Percentiles rank a stretch among this genome's conserved stretches.
Conservation (phyloP, 1,284 basidiomycete species). For the Ceratobasidium sp. region DNA sequence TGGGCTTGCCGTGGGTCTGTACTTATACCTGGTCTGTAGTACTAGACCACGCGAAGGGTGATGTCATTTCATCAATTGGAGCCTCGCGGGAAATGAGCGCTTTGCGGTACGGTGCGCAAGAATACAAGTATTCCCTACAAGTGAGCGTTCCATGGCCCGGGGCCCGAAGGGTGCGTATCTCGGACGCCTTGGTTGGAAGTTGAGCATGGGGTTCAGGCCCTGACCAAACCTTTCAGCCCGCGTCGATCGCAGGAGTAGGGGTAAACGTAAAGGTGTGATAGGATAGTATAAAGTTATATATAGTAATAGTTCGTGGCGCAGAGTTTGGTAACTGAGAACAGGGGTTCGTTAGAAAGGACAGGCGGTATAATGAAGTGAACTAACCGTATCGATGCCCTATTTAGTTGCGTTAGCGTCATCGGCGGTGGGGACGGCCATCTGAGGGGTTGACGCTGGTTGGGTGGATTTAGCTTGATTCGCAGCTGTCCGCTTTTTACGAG, state of each 20-base stretch:
- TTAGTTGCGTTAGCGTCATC: neutral
- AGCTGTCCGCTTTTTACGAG: slow-evolving; percentile 3
- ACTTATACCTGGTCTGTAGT: slow-evolving; percentile 3
- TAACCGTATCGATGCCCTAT: neutral
- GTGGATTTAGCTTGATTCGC: slow-evolving; percentile 9
- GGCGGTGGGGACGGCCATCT: neutral
- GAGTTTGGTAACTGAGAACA: neutral
- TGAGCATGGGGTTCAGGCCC: neutral
- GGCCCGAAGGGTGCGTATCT: no score
- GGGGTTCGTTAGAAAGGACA: neutral
- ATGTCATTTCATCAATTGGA: slow-evolving; percentile 21
- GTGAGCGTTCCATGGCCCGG: no score
- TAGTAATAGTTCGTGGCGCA: neutral
- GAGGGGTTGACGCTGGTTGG: slow-evolving; percentile 21
- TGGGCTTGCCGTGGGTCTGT: neutral
- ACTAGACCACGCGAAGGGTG: neutral
- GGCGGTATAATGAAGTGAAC: neutral
- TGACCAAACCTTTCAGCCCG: neutral
- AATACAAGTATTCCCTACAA: neutral
- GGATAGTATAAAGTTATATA: neutral
- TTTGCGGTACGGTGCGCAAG: neutral
- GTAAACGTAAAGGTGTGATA: neutral
- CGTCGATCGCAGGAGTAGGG: neutral
- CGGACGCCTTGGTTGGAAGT: neutral
- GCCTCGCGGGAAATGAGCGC: slow-evolving; percentile 20